phyloP scores from a whole-genome alignment of 2,329 filamentous ascomycete species.

The Trichoderma asperellum region DNA sequence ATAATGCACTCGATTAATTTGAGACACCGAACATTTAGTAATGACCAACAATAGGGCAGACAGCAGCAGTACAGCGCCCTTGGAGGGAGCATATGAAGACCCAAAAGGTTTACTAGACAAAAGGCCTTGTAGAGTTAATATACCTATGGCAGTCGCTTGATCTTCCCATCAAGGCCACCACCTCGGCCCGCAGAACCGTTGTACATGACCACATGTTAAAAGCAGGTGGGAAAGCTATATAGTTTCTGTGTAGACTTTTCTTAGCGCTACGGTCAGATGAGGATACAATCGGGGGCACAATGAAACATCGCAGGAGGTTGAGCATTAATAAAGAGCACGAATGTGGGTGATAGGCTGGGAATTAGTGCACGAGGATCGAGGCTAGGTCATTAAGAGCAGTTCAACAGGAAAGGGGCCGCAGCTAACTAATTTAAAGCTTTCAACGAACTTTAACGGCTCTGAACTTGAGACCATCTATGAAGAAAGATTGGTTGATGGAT shows the following conservation, averaged over 20 bases:
- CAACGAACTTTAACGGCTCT: not conserved
- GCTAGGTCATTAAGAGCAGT: not conserved
- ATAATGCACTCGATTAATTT: not conserved
- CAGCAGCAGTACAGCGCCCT: not conserved
- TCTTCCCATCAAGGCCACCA: too few species aligned
- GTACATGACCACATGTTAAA: conserved; percentile 14
- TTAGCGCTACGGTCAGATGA: conserved; percentile 15
- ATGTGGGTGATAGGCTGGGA: conserved; percentile 14
- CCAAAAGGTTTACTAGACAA: not conserved
- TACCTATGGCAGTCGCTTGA: not conserved
- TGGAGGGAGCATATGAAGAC: not conserved
- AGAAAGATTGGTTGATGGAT: conserved; percentile 2
- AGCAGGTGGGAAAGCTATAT: not conserved
- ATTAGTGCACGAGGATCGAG: not conserved
- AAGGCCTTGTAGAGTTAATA: not conserved
- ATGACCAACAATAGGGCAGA: not conserved
- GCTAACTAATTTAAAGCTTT: not conserved
- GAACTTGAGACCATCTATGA: not conserved
- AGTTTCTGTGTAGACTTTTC: not conserved
- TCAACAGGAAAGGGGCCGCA: not conserved
- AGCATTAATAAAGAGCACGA: conserved; percentile 1
- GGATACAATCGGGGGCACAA: not conserved
- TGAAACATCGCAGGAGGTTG: conserved; percentile 6
- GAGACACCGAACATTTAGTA: not conserved
- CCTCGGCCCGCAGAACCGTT: not conserved